phyloP scores from a whole-genome alignment of 164 flowering plant genomes.

The Kalanchoe fedtschenkoi region DNA sequence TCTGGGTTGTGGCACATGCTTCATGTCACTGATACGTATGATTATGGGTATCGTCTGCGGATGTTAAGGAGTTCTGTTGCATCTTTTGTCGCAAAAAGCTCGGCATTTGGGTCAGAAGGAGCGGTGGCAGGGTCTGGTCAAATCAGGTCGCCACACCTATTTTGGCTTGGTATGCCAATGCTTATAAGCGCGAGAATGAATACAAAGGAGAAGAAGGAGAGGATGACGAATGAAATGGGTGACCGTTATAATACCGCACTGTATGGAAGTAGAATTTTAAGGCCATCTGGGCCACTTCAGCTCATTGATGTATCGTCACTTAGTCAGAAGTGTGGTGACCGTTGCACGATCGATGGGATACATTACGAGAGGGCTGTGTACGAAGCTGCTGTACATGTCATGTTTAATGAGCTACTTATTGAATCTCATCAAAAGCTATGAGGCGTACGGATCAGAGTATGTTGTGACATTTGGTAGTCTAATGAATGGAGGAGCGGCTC shows the following conservation, averaged over 20 bases:
- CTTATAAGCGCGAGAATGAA: slow-evolving; percentile 67
- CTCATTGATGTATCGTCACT: slow-evolving; percentile 51
- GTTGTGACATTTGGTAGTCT: neutral
- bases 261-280: slow-evolving; percentile 46
- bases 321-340: slow-evolving; percentile 59
- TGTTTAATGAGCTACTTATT: slow-evolving; percentile 80
- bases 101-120: slow-evolving; percentile 24
- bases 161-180: slow-evolving; percentile 88
- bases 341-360: slow-evolving; percentile 89
- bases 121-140: slow-evolving; percentile 34
- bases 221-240: slow-evolving; percentile 37
- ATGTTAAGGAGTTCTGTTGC: slow-evolving; percentile 28
- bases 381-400: slow-evolving; percentile 68
- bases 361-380: slow-evolving; percentile 71
- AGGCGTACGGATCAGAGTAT: slow-evolving; percentile 3
- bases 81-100: slow-evolving; percentile 32
- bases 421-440: slow-evolving; percentile 72
- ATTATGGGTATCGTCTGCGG: slow-evolving; percentile 40
- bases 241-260: slow-evolving; percentile 39
- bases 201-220: slow-evolving; percentile 63
- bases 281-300: slow-evolving; percentile 59
- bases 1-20: slow-evolving; percentile 95
- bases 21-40: slow-evolving; percentile 44
- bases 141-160: slow-evolving; percentile 49
- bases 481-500: neutral